phyloP scores from a whole-genome alignment of 345 rosid species.

The Bretschneidera sinensis region DNA sequence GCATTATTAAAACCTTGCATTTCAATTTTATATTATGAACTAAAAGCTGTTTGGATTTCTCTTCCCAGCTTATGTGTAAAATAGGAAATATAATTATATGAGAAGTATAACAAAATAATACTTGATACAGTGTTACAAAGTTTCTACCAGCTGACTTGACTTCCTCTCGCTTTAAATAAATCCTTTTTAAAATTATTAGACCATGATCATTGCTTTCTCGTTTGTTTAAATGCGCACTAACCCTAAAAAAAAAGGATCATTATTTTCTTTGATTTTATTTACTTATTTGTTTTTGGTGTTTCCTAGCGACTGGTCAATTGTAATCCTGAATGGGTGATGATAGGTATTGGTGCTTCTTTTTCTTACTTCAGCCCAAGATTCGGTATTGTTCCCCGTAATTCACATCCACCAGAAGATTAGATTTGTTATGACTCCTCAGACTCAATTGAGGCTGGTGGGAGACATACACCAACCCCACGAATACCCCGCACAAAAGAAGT shows the following conservation, averaged over 20 bases:
- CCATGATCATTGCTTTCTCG: too few relatives aligned
- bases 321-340: constrained; percentile 17
- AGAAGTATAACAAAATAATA: constrained; percentile 1
- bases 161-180: neutral
- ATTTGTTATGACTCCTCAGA: constrained; percentile 24
- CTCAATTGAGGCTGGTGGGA: constrained; percentile 25
- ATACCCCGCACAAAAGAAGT: constrained; percentile 37
- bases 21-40: neutral
- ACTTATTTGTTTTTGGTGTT: neutral
- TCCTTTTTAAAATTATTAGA: neutral
- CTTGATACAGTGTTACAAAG: neutral
- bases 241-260: neutral
- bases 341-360: constrained; percentile 44
- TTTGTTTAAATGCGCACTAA: too few relatives aligned
- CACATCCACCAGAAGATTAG: constrained; percentile 46
- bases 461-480: constrained; percentile 36
- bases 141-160: constrained; percentile 4
- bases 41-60: neutral
- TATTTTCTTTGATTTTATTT: neutral
- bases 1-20: neutral
- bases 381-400: constrained; percentile 53
- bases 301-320: neutral
- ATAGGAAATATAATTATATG: neutral
- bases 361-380: constrained; percentile 47
- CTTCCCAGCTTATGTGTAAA: neutral